phyloP scores from a whole-genome alignment of 768 basidiomycete genomes.

The Suillus luteus region DNA sequence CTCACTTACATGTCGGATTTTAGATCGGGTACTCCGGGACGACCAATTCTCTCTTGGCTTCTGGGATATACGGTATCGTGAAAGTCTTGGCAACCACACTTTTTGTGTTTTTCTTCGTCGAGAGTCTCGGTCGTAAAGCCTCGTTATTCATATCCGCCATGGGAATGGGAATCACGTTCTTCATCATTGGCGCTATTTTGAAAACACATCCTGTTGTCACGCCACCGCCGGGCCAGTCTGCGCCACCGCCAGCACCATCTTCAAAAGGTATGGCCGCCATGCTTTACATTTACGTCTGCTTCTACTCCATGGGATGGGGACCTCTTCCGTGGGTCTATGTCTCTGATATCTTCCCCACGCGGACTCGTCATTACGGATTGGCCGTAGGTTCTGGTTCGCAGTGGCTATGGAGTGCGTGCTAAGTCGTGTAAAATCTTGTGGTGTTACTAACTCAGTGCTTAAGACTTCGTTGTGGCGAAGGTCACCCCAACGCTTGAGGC shows the following conservation, averaged over 20 bases:
- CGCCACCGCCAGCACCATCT: constrained; percentile 47
- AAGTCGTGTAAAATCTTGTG: not conserved
- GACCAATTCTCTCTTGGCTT: constrained; percentile 65
- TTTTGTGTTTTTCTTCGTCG: constrained; percentile 69
- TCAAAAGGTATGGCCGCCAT: constrained; percentile 82
- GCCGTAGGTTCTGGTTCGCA: constrained; percentile 75
- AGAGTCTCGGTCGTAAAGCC: constrained; percentile 65
- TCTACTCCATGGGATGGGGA: constrained; percentile 89
- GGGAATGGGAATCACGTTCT: constrained; percentile 81
- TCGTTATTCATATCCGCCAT: constrained; percentile 73
- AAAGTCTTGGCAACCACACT: constrained; percentile 67
- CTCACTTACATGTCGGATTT: not conserved
- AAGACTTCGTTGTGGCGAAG: constrained; percentile 75
- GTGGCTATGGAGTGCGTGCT: constrained; percentile 74
- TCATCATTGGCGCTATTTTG: constrained; percentile 82
- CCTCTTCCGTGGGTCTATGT: constrained; percentile 69
- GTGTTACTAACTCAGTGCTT: constrained; percentile 1
- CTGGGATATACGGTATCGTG: constrained; percentile 69
- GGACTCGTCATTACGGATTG: constrained; percentile 81
- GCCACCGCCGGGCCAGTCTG: constrained; percentile 40
- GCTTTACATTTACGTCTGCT: constrained; percentile 85
- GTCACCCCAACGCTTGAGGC: constrained; percentile 66
- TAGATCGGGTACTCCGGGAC: constrained; percentile 68
- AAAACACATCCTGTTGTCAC: constrained; percentile 66
- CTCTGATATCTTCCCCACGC: constrained; percentile 84